Evolutionary conservation across 2,329 filamentous ascomycete genomes (phyloP), one percentile per base, ranked within the genome.

Genomic region (Aureobasidium zeae): DNA sequence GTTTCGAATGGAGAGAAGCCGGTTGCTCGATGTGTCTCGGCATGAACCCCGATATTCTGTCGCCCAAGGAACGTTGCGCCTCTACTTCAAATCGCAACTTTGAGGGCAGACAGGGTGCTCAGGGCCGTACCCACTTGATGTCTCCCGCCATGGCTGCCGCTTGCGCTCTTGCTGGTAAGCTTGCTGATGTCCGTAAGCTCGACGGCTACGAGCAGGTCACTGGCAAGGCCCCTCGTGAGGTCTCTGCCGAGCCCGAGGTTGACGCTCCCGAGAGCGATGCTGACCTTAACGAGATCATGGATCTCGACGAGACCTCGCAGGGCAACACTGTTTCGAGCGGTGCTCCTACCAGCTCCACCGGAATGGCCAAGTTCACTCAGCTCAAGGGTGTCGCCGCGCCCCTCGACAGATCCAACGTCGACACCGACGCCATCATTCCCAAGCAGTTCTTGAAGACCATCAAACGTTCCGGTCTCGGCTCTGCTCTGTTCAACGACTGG

Each of bases 371-470:
- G 60, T 96, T 96, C 67, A 79, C 77, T 17, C 75, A 78, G 34
- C 76, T 93, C 54, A 89, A 83, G 67, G 91, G 89, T 46, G 81
- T 89, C 52, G 86, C 87, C 1, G 91, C 88, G 9, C 86, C 86
- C 2, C 70, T 98, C 64, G 84, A 94, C 50, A 79, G 83, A 56
- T 74, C 83, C 53, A 98, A 98, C 63, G 80, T 95, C 55, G 91
- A 98, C 69, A 98, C 91, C n/a, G 91, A 98, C 58, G 89, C 89
- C 59, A 95, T 96, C 65, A 98, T 98, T 54, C 91, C 91, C 52
- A 98, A 98, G 68, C 91, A 98, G 63, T 98, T 96, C 71, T 76
- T 98, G 51, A 98, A 96, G 72, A 98, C 91, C 29, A 96, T 96
- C 68, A 96, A 96, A 75, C 86, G 91, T 47, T 94, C 89, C 2